Base-by-base conservation (phyloP, 768 basidiomycete genomes). In the Paxillus involutus region DNA sequence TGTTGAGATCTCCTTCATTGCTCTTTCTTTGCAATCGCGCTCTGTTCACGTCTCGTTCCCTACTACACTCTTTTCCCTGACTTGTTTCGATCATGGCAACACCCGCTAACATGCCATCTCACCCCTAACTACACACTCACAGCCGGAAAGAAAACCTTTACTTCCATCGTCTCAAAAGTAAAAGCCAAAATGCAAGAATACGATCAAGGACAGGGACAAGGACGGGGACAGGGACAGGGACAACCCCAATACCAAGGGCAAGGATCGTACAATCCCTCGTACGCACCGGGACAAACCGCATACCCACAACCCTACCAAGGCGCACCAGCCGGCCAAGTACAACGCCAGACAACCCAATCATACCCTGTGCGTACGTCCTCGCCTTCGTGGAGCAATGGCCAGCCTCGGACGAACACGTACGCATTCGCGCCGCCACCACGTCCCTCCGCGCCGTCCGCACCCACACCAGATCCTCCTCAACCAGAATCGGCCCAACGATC, bases 171-270 rank as follows among this genome's bases (percentile, higher is more conserved):
- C 39, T 83, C 82, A 33, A 92, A 88, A 67, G 88, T 91, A 44
- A 91, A 84, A 64, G 84, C 89, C 6, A 93, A 92, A 79, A 83
- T 92, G 54, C 86, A 88, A 62, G 91, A 92, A 61, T 84, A 83
- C 56, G 90, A 92, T 37, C 82, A 84, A 62, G 65, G 66, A 14
- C 62, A 67, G 43, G 62, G 64, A 26, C 39, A 59, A 50, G 55
- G 62, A n/a, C n/a, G n/a, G n/a, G 65, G 66, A 14, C 62, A 67
- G 43, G 62, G 64, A 26, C 39, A 59, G 49, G 55, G 62, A 24
- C 42, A 53, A 3, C 26, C 43, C 8, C 58, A 59, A 35, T 3
- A 21, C 8, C 24, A 29, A 29, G 49, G 36, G 29, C 26, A 44
- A n/a, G 16, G 46, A 6, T 39, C 58, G 8, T 52, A 51, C 14